Base-by-base conservation (phyloP, 73 alveolate species). In the Paramecium sonneborni region DNA sequence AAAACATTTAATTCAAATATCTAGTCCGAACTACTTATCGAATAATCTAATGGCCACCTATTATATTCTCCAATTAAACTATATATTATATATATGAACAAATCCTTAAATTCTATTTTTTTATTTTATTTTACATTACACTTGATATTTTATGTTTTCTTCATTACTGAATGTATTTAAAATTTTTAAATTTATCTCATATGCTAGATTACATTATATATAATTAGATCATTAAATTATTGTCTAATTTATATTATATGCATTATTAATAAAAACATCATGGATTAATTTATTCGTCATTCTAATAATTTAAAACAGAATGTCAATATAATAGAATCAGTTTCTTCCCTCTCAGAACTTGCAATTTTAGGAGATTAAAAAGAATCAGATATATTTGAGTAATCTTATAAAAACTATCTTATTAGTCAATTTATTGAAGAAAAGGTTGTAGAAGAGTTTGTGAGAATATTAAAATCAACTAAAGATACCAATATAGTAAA, bases 301-400 rank as follows among this genome's bases (percentile, higher is more conserved):
- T 21, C 44, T 34, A 38, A 37, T 37, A 34, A 72, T 15, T 41
- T 72, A 14, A 35, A 72, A 32, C 28, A 72, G 44, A 72, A 72
- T 35, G 57, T 35, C 12, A 72, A 72, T 37, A 32, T 72, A 14
- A 72, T 72, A 20, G 86, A 72, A 32, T 7, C 86, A 15, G 24
- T 72, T 30, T 23, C 38, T 34, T 20, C 55, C 18, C 38, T 72
- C 4, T 32, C 67, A 12, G 86, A 72, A 72, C 44, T 72, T 0
- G 58, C 57, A 14, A 72, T 72, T 6, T 14, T 34, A 37, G 86
- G 86, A 72, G 86, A 72, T 38, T 72, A 72, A 38, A 34, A 34
- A 72, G 86, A 72, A 35, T 15, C n/a, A 15, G 86, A 72, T 21
- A 5, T 72, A 9, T 72, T 72, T 72, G 58, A 72, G 86, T 72